Conservation (phyloP, 2,329 filamentous ascomycete species). For the Diplodia scrobiculata region DNA sequence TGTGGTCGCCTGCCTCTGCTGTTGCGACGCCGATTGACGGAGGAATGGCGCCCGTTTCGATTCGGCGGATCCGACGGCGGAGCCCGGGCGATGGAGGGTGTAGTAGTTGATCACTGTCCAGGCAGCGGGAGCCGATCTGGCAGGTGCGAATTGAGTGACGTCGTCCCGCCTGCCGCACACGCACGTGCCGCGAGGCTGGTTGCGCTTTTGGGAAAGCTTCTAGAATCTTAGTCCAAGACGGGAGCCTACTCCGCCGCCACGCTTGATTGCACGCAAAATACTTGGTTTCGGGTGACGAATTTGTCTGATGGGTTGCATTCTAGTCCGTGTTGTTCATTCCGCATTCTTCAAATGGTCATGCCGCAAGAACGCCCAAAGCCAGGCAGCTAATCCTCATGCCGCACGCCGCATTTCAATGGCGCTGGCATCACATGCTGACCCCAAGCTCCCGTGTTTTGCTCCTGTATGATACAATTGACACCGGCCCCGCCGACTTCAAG, state of each 20-base stretch:
- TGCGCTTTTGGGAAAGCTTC: background rate
- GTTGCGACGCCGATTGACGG: background rate
- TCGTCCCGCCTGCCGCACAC: constrained; percentile 3
- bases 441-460: constrained; percentile 1
- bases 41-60: background rate
- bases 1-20: background rate
- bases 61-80: background rate
- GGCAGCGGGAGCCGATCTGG: constrained; percentile 1
- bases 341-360: background rate
- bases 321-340: background rate
- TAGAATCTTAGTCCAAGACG: background rate
- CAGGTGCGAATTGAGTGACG: constrained; percentile 1
- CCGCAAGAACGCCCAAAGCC: background rate
- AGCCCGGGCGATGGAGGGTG: background rate
- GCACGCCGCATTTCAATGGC: background rate
- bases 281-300: background rate
- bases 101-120: background rate
- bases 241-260: background rate
- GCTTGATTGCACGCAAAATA: background rate
- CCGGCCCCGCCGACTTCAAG: background rate
- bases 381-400: background rate
- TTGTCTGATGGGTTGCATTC: background rate
- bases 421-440: background rate
- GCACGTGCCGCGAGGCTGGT: constrained; percentile 2
- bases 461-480: constrained; percentile 12